Base-by-base conservation (phyloP, 768 basidiomycete genomes). In the Amanita brunnescens region DNA sequence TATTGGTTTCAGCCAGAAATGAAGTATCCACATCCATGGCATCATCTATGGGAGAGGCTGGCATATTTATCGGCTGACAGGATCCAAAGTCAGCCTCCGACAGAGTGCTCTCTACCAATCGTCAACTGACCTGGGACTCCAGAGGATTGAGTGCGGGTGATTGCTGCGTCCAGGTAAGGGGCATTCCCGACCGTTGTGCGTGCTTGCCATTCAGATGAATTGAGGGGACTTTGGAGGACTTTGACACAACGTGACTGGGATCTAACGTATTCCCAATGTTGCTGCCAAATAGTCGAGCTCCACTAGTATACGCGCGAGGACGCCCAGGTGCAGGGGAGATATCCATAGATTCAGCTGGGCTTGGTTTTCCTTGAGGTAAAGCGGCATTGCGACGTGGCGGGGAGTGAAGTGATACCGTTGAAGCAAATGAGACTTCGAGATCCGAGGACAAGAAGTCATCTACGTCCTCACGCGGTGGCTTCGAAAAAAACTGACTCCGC, bases 21-120 rank as follows among this genome's bases (percentile, higher is more conserved):
- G 78, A 78, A 14, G 76, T 74, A 61, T 91, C 89, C 32, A 91
- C 76, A 56, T 91, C 89, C 89, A 91, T 91, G 26, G 81, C 83
- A 64, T 87, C 75, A 57, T 80, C 78, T 38, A 67, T 69, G 24
- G 76, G 72, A 46, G 77, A 75, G 13, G 72, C 64, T 7, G 69
- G 66, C 39, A 66, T 62, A 54, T 67, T 66, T 14, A 69, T 67
- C 46, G 66, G 69, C 70, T 74, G 62, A 62, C 62, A 59, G 33
- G 41, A 35, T 21, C 18, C 20, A 26, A 8, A 2, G 50, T 51
- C 50, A 51, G 50, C 50, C 50, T 7, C 41, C 12, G 23, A 5
- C 21, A 6, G n/a, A n/a, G n/a, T n/a, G 26, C 13, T 41, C 2
- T 13, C 26, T 34, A 24, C 44, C 32, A 35, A 10, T 49, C 23